Conservation (phyloP, 2,329 filamentous ascomycete genomes). For the Beauveria caledonica region DNA sequence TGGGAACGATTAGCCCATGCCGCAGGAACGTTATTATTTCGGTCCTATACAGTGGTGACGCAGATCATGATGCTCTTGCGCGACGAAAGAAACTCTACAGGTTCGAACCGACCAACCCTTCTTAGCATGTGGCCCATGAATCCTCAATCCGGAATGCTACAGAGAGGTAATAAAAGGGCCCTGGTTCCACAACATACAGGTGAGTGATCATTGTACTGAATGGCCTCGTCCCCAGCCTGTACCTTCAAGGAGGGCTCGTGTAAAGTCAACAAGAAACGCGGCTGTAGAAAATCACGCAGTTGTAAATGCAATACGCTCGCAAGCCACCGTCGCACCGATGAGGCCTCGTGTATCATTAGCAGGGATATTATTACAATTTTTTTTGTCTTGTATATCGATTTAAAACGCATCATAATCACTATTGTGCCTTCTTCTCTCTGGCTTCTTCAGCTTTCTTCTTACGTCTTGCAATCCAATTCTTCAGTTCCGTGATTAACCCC, state of each 20-base stretch:
- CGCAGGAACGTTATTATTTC: too few species aligned
- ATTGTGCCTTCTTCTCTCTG: constrained; percentile 31
- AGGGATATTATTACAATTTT: constrained; percentile 2
- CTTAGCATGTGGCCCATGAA: too few species aligned
- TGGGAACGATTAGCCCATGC: too few species aligned
- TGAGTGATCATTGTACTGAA: background rate
- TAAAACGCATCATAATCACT: background rate
- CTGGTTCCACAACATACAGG: too few species aligned
- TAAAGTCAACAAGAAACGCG: background rate
- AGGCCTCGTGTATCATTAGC: too few species aligned
- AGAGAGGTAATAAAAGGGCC: too few species aligned
- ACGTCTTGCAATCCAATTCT: constrained; percentile 46
- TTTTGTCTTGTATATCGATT: background rate
- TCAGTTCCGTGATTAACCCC: constrained; percentile 74
- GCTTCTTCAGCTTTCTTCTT: constrained; percentile 34
- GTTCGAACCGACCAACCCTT: too few species aligned
- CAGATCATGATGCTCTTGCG: too few species aligned
- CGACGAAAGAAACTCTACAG: too few species aligned
- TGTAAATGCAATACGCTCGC: background rate
- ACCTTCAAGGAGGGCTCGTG: background rate
- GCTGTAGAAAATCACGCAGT: background rate
- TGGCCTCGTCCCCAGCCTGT: background rate
- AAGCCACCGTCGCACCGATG: background rate
- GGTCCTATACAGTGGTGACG: too few species aligned
- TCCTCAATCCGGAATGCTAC: too few species aligned